phyloP scores from a whole-genome alignment of 1,284 basidiomycete genomes.

The Porodaedalea pini region DNA sequence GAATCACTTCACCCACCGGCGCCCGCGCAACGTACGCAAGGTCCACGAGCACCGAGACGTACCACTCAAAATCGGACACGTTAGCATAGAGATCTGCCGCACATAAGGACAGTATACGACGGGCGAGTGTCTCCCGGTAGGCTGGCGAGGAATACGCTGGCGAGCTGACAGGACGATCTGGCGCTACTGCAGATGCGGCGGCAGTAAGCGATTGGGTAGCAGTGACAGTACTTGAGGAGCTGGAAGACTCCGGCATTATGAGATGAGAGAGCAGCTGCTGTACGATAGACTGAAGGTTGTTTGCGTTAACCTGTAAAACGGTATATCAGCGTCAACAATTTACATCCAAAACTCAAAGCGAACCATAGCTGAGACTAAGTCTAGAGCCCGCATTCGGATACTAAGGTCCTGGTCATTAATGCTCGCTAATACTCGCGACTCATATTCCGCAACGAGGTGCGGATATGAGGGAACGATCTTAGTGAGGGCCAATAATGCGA shows the following conservation, averaged over 20 bases:
- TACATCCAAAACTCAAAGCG: slow-evolving; percentile 23
- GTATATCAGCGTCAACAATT: slow-evolving; percentile 18
- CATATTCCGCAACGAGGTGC: slow-evolving; percentile 87
- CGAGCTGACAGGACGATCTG: slow-evolving; percentile 29
- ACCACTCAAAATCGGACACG: slow-evolving; percentile 95
- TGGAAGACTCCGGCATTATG: slow-evolving; percentile 54
- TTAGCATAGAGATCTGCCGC: slow-evolving; percentile 82
- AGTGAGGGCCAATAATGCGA: slow-evolving; percentile 89
- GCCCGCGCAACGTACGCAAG: slow-evolving; percentile 82
- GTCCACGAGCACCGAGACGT: slow-evolving; percentile 88
- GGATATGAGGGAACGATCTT: slow-evolving; percentile 95
- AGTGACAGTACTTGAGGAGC: slow-evolving; percentile 50
- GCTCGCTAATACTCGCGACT: slow-evolving; percentile 87
- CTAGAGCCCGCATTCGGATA: slow-evolving; percentile 92
- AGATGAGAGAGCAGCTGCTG: slow-evolving; percentile 86
- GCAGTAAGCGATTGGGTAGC: slow-evolving; percentile 51
- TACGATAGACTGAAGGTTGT: slow-evolving; percentile 86
- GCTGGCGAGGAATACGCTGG: slow-evolving; percentile 65
- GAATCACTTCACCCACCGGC: slow-evolving; percentile 70
- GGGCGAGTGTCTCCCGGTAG: slow-evolving; percentile 80
- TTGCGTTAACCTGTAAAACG: slow-evolving; percentile 60
- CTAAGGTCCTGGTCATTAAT: slow-evolving; percentile 93
- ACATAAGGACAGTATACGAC: slow-evolving; percentile 80
- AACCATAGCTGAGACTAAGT: slow-evolving; percentile 92
- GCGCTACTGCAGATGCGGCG: slow-evolving; percentile 40